phyloP scores from a whole-genome alignment of 345 rosid genomes.

The Gossypium longicalyx region DNA sequence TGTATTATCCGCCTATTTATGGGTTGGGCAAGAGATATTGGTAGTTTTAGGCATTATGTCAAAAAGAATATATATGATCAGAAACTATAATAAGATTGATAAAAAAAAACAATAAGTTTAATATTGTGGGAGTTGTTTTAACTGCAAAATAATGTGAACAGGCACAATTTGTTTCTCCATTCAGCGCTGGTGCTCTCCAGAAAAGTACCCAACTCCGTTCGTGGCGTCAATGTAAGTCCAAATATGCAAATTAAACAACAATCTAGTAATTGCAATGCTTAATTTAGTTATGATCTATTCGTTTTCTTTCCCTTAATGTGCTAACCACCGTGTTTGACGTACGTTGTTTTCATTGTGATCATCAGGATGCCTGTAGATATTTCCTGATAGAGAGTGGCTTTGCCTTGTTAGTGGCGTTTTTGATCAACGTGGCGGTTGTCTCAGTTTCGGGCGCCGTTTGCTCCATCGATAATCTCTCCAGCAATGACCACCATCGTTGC shows the following conservation, averaged over 20 bases:
- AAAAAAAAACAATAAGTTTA: too few relatives aligned
- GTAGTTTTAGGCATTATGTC: too few relatives aligned
- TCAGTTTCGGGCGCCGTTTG: constrained; percentile 61
- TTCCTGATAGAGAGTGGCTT: constrained; percentile 62
- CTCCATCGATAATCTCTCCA: constrained; percentile 25
- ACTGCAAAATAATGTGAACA: constrained; percentile 6
- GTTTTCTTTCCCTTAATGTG: too few relatives aligned
- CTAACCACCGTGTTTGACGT: too few relatives aligned
- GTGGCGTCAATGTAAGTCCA: constrained; percentile 41
- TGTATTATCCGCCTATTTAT: too few relatives aligned
- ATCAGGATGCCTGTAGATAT: constrained; percentile 55
- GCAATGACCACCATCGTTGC: constrained; percentile 29
- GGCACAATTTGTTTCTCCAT: constrained; percentile 50
- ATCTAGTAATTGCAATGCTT: too few relatives aligned
- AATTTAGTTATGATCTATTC: too few relatives aligned
- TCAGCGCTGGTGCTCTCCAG: constrained; percentile 46
- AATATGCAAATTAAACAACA: not conserved
- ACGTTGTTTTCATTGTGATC: too few relatives aligned
- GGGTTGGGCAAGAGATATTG: too few relatives aligned
- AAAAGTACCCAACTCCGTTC: constrained; percentile 45
- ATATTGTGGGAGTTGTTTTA: not conserved
- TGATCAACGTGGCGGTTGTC: constrained; percentile 53
- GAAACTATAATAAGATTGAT: too few relatives aligned
- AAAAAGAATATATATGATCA: too few relatives aligned
- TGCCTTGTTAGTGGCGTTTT: constrained; percentile 55